Conservation (phyloP, 2,329 filamentous ascomycete species). For the Colletotrichum kahawae region DNA sequence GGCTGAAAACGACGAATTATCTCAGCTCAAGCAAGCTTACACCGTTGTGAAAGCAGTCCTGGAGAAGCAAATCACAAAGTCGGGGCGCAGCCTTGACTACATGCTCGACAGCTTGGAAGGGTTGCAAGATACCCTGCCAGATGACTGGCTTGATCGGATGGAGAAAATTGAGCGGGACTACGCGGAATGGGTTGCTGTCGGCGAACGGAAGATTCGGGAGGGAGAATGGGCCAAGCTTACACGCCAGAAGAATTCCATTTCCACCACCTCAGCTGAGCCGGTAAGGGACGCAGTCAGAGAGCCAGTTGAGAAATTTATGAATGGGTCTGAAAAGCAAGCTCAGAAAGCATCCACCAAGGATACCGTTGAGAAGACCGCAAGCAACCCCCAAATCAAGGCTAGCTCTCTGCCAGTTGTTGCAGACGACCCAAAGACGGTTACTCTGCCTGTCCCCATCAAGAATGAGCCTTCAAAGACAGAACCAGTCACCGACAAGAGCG, state of each 20-base stretch:
- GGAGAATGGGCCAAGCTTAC: conserved; percentile 54
- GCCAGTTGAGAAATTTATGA: background rate
- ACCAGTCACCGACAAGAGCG: background rate
- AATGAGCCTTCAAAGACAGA: conserved; percentile 1
- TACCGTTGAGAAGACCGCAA: background rate
- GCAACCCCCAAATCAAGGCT: background rate
- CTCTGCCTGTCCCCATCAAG: conserved; percentile 12
- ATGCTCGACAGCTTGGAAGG: conserved; percentile 91
- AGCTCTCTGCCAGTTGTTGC: background rate
- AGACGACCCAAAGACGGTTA: background rate
- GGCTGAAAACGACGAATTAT: conserved; percentile 25
- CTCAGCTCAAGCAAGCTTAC: conserved; percentile 46
- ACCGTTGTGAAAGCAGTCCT: conserved; percentile 67
- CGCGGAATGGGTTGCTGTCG: conserved; percentile 79
- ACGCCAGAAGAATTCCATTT: background rate
- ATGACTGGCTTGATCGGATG: conserved; percentile 85
- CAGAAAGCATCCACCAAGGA: background rate
- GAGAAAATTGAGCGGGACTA: conserved; percentile 81
- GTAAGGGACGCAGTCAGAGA: background rate
- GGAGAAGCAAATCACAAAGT: conserved; percentile 69
- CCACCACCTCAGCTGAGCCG: conserved; percentile 22
- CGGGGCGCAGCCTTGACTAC: conserved; percentile 77
- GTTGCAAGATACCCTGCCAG: conserved; percentile 80
- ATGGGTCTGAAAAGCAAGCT: background rate
- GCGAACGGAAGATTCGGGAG: conserved; percentile 75